phyloP scores from a whole-genome alignment of 1,139 yeast species.

The Yamadazyma atmosphaerica region DNA sequence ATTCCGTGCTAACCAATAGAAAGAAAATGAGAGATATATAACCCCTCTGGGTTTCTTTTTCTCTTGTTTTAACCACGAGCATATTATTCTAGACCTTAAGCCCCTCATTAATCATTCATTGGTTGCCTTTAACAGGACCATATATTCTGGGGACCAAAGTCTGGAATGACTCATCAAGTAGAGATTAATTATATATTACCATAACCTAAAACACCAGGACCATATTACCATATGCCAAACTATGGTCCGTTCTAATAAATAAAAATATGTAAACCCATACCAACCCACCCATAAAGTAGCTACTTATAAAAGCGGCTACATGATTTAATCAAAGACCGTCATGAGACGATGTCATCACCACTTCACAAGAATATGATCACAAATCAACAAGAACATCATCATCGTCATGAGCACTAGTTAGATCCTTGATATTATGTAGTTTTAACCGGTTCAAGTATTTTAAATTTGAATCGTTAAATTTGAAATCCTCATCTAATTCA shows the following conservation, averaged over 20 bases:
- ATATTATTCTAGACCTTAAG: no score
- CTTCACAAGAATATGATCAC: conserved; percentile 1
- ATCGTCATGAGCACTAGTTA: conserved; percentile 8
- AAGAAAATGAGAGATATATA: no score
- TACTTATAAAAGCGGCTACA: no score
- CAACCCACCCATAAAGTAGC: background rate
- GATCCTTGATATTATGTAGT: conserved; percentile 15
- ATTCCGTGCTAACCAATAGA: no score
- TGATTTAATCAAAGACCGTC: no score
- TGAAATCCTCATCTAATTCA: conserved; percentile 17
- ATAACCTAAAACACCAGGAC: conserved; percentile 1
- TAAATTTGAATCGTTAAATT: conserved; percentile 11
- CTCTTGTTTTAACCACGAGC: no score
- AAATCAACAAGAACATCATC: conserved; percentile 16
- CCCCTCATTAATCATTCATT: background rate
- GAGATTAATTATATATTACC: conserved; percentile 3
- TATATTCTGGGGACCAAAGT: no score
- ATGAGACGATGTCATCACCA: no score
- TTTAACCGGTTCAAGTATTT: conserved; percentile 17
- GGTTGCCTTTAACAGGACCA: no score
- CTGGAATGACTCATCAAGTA: no score
- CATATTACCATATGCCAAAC: background rate
- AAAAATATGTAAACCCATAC: background rate
- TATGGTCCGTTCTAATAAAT: background rate
- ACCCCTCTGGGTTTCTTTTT: background rate